These are phyloP conservation scores for Byssoonygena ceratinophila DNA, from an alignment of 2,329 filamentous ascomycete species.

Conservation along the genomic window DNA sequence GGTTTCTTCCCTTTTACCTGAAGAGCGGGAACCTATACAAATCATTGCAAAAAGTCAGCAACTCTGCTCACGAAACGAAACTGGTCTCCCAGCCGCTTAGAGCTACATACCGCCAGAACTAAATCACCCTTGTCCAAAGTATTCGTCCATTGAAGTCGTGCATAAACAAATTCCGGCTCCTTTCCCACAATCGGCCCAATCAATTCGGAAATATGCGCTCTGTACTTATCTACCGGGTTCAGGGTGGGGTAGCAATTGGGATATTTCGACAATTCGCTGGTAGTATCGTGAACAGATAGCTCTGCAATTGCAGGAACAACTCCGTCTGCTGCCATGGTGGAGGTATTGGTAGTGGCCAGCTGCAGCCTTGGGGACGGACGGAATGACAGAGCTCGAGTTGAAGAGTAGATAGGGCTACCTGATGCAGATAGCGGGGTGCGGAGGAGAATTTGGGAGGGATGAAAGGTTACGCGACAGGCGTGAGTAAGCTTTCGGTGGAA, in stretches of 20 bases:
- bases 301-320: slow-evolving; percentile 30
- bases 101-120: slow-evolving; percentile 30
- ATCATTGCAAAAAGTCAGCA: not conserved
- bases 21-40: slow-evolving; percentile 32
- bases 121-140: slow-evolving; percentile 40
- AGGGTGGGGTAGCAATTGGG: slow-evolving; percentile 35
- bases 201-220: slow-evolving; percentile 37
- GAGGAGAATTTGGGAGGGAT: slow-evolving; percentile 12
- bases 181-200: slow-evolving; percentile 31
- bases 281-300: slow-evolving; percentile 33
- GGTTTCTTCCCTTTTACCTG: slow-evolving; percentile 49
- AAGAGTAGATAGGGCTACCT: not conserved
- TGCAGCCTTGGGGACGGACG: not conserved
- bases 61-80: not conserved
- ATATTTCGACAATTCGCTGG: slow-evolving; percentile 30
- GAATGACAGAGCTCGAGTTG: not conserved
- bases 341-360: slow-evolving; percentile 15
- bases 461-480: not conserved
- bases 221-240: slow-evolving; percentile 40
- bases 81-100: no score
- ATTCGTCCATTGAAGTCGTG: slow-evolving; percentile 36
- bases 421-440: slow-evolving; percentile 2
- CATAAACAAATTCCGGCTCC: slow-evolving; percentile 32
- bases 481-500: not conserved
- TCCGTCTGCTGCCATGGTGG: slow-evolving; percentile 27